These are phyloP conservation scores for Trichosporon ovoides DNA, from an alignment of 1,284 basidiomycete genomes.

Conservation along the genomic window DNA sequence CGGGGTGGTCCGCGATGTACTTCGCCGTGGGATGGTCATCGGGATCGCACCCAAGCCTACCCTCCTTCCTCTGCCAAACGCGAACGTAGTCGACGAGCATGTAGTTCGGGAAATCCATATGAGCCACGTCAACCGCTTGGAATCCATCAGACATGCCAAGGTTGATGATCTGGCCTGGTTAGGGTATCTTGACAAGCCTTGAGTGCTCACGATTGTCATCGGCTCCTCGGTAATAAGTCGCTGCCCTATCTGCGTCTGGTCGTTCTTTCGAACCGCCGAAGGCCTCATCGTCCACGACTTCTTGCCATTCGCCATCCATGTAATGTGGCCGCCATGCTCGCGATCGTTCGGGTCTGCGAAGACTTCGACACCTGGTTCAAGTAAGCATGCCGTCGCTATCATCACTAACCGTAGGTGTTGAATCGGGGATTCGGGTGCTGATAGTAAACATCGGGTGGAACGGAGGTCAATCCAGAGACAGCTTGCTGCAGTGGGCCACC, in stretches of 20 bases:
- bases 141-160: conserved; percentile 54
- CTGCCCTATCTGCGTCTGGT: conserved; percentile 61
- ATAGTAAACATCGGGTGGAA: conserved; percentile 50
- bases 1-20: conserved; percentile 38
- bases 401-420: conserved; percentile 54
- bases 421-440: conserved; percentile 18
- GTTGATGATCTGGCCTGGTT: conserved; percentile 65
- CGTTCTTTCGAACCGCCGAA: conserved; percentile 67
- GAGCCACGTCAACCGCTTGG: conserved; percentile 57
- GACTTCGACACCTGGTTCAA: conserved; percentile 58
- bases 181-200: background rate
- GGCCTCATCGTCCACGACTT: conserved; percentile 70
- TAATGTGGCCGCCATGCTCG: conserved; percentile 59
- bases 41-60: conserved; percentile 80
- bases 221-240: conserved; percentile 78
- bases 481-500: conserved; percentile 79
- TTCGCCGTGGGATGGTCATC: conserved; percentile 63
- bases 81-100: conserved; percentile 76
- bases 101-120: conserved; percentile 52
- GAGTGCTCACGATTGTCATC: conserved; percentile 54
- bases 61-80: conserved; percentile 64
- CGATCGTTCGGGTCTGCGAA: conserved; percentile 58
- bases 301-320: conserved; percentile 65
- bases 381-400: background rate
- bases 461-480: conserved; percentile 60